Percentiles rank a stretch among this genome's conserved stretches.
Evolutionary conservation across 257 asterid genomes (phyloP).

Genomic region (Plantago ovata): DNA sequence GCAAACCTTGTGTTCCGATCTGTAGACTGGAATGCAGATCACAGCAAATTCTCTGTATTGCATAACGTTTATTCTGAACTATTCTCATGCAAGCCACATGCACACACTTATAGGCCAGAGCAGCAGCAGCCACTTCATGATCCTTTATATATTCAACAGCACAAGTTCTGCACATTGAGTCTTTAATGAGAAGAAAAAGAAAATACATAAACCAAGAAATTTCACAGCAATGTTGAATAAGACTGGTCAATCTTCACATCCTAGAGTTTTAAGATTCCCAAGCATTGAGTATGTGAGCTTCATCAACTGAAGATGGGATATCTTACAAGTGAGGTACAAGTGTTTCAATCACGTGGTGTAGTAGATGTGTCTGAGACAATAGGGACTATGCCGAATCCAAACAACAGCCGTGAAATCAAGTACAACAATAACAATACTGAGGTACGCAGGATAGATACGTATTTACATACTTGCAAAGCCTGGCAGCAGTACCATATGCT

Average conservation of each 20-base stretch:
- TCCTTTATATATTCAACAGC: constrained; percentile 67
- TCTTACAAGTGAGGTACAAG: too few relatives aligned
- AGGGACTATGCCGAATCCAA: too few relatives aligned
- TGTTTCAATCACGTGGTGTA: too few relatives aligned
- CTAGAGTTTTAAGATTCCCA: too few relatives aligned
- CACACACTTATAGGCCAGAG: constrained; percentile 85
- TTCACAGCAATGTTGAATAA: too few relatives aligned
- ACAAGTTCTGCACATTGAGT: constrained; percentile 55
- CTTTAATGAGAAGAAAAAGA: constrained; percentile 8
- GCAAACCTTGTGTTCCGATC: constrained; percentile 70
- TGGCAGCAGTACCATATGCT: constrained; percentile 60
- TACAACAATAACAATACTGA: too few relatives aligned
- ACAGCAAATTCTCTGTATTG: constrained; percentile 41
- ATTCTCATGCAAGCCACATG: constrained; percentile 85
- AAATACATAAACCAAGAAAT: too few relatives aligned
- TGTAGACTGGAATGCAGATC: constrained; percentile 68
- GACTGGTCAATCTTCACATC: too few relatives aligned
- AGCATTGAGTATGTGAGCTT: too few relatives aligned
- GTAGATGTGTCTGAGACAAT: too few relatives aligned
- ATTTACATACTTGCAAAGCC: constrained; percentile 72
- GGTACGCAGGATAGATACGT: constrained; percentile 12
- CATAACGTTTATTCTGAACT: constrained; percentile 62
- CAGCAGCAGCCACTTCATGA: constrained; percentile 75
- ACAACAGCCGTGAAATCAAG: too few relatives aligned
- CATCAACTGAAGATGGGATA: too few relatives aligned